Percentiles rank a stretch among this genome's conserved stretches.
These are phyloP conservation scores for Panicum miliaceum DNA, from an alignment of 176 grass and related monocot genomes.

Conservation along the genomic window DNA sequence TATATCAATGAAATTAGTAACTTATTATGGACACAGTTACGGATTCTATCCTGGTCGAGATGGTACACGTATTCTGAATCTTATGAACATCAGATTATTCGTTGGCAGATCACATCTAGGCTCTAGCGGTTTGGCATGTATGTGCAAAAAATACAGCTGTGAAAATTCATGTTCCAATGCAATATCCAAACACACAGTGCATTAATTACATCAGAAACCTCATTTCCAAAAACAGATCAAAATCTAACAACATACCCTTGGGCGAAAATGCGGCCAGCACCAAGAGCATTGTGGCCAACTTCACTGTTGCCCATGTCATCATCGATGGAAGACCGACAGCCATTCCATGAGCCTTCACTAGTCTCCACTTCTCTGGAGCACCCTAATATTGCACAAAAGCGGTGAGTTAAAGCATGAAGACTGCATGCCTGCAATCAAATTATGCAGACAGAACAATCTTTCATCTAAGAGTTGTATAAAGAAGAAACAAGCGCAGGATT, in stretches of 20 bases:
- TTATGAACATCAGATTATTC: not conserved
- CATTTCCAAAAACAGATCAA: conserved; percentile 26
- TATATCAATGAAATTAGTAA: not conserved
- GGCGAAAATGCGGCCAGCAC: conserved; percentile 84
- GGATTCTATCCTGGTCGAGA: not conserved
- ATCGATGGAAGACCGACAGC: conserved; percentile 85
- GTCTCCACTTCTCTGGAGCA: conserved; percentile 87
- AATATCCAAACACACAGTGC: not conserved
- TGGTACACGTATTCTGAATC: not conserved
- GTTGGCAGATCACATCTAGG: not conserved
- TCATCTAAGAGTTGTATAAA: not conserved
- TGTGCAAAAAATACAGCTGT: not conserved
- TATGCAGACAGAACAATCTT: not conserved
- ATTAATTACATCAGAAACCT: not conserved
- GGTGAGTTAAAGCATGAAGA: not conserved
- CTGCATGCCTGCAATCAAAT: not conserved
- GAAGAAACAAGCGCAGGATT: not conserved
- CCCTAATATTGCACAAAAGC: conserved; percentile 50
- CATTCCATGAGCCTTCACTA: conserved; percentile 93
- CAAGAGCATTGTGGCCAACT: conserved; percentile 96
- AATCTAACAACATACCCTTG: conserved; percentile 70
- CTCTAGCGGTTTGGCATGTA: not conserved
- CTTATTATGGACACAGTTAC: not conserved
- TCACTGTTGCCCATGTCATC: conserved; percentile 99
- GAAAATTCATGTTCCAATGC: not conserved